A percentile compares a stretch with the other conserved stretches of the same genome.
Conservation (phyloP, 306 rosid species). For the Acmispon strigosus region DNA sequence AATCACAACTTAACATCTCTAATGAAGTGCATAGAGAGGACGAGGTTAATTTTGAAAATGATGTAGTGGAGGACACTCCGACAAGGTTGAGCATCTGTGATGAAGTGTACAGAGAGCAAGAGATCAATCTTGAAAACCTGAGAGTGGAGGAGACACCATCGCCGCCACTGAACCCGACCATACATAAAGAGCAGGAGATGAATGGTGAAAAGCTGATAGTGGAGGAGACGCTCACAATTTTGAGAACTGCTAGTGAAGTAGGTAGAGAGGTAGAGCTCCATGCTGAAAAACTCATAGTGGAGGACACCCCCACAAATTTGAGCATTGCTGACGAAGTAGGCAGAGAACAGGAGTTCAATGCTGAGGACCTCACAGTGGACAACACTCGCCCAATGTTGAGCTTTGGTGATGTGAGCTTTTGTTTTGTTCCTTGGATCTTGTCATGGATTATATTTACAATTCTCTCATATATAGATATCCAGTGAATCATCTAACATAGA, state of each 20-base stretch:
- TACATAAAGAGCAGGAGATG: neutral
- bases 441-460: neutral
- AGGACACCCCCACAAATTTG: neutral
- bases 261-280: neutral
- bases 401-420: constrained; percentile 31
- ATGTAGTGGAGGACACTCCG: constrained; percentile 29
- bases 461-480: neutral
- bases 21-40: neutral
- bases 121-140: neutral
- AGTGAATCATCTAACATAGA: neutral
- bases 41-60: constrained; percentile 6
- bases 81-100: neutral
- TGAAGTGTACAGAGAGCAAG: constrained; percentile 1
- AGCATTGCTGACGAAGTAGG: neutral
- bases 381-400: constrained; percentile 6
- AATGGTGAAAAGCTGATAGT: constrained; percentile 3
- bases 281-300: neutral
- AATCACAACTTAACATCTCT: constrained; percentile 13
- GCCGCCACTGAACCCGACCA: neutral
- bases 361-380: constrained; percentile 2
- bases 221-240: neutral
- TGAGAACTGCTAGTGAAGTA: neutral
- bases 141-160: constrained; percentile 14
- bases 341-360: neutral
- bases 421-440: constrained; percentile 2